Evolutionary conservation across 2,329 filamentous ascomycete genomes (phyloP).

Genomic region (Cylindrodendrum hubeiense): DNA sequence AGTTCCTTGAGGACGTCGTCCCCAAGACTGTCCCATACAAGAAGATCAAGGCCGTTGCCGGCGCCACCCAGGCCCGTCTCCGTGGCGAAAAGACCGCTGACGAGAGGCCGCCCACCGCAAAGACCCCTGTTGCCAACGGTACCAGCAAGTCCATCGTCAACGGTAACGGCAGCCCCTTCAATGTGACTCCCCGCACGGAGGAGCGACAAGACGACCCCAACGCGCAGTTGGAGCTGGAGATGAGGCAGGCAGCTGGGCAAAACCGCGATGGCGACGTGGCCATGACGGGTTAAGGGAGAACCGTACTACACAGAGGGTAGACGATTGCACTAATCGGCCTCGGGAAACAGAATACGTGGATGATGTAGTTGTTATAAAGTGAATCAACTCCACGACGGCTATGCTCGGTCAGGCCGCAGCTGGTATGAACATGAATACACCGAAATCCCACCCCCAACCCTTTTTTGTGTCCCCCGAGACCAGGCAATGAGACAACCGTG

Average conservation of each 20-base stretch:
- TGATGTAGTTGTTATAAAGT: constrained; percentile 19
- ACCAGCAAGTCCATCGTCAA: constrained; percentile 47
- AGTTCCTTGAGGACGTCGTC: constrained; percentile 92
- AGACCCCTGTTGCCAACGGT: constrained; percentile 40
- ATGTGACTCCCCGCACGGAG: constrained; percentile 38
- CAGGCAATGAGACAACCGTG: constrained; percentile 12
- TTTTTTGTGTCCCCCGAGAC: constrained; percentile 29
- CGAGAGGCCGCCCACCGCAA: constrained; percentile 31
- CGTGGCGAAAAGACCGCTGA: constrained; percentile 54
- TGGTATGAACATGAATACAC: constrained; percentile 30
- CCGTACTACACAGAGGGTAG: background rate
- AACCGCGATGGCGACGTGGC: constrained; percentile 65
- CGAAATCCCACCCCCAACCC: constrained; percentile 28
- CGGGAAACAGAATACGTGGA: background rate
- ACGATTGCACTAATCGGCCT: background rate
- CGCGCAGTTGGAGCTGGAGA: constrained; percentile 68
- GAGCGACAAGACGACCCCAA: constrained; percentile 58
- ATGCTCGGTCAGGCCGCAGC: constrained; percentile 22
- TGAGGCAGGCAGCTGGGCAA: constrained; percentile 58
- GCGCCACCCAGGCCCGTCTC: constrained; percentile 60
- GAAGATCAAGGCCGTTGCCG: constrained; percentile 76
- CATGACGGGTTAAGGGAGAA: constrained; percentile 66
- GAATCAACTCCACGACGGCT: constrained; percentile 16
- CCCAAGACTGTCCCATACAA: constrained; percentile 88
- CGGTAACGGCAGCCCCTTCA: constrained; percentile 40